Conservation (phyloP, 345 rosid species). For the Sonneratia alba region DNA sequence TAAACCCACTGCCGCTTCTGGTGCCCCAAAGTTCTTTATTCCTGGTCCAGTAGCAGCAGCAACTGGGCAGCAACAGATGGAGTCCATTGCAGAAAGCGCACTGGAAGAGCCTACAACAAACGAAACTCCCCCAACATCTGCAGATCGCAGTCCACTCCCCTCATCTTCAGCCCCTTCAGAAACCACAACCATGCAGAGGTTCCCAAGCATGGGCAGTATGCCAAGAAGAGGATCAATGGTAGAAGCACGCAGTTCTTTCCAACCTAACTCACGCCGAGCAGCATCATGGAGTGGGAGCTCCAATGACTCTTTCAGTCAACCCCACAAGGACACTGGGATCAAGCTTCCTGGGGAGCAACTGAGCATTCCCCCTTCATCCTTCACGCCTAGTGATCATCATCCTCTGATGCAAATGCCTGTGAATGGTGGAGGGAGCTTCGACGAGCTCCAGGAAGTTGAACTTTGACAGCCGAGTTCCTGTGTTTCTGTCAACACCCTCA, state of each 20-base stretch:
- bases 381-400: constrained; percentile 20
- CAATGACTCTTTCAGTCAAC: constrained; percentile 22
- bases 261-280: constrained; percentile 46
- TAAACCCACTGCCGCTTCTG: constrained; percentile 48
- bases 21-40: constrained; percentile 76
- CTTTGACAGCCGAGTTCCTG: constrained; percentile 31
- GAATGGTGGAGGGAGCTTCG: constrained; percentile 53
- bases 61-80: constrained; percentile 35
- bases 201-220: constrained; percentile 53
- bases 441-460: constrained; percentile 91
- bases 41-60: constrained; percentile 34
- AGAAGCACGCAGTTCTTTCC: constrained; percentile 17
- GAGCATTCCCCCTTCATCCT: constrained; percentile 25
- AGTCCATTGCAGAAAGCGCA: constrained; percentile 39
- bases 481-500: no score
- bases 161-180: constrained; percentile 16
- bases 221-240: constrained; percentile 16
- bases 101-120: constrained; percentile 28
- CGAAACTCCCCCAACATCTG: constrained; percentile 34
- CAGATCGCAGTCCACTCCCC: constrained; percentile 8
- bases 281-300: constrained; percentile 89
- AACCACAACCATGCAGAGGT: constrained; percentile 38
- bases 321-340: constrained; percentile 22
- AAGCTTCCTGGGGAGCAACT: constrained; percentile 26
- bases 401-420: constrained; percentile 16